These are phyloP conservation scores for Ceratocystiopsis sp. DNA, from an alignment of 2,329 filamentous ascomycete genomes.

Conservation along the genomic window DNA sequence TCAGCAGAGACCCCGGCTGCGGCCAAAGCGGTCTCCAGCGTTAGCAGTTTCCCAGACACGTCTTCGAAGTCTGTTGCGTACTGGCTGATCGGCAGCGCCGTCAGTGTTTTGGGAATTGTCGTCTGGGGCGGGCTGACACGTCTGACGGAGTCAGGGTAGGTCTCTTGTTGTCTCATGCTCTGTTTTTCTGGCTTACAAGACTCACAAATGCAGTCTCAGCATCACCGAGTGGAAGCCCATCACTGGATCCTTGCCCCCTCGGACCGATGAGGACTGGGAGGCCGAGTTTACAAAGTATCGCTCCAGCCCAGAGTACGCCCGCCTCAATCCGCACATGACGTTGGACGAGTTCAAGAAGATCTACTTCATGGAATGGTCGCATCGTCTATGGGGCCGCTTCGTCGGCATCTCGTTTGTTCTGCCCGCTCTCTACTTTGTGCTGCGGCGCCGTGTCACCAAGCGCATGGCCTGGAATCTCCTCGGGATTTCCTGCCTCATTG, in stretches of 20 bases:
- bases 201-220: constrained; percentile 46
- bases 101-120: constrained; percentile 91
- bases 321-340: constrained; percentile 85
- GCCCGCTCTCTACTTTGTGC: constrained; percentile 77
- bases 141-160: constrained; percentile 86
- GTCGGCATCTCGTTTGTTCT: constrained; percentile 82
- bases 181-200: too few species aligned
- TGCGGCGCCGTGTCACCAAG: constrained; percentile 57
- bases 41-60: constrained; percentile 34
- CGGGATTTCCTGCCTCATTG: constrained; percentile 78
- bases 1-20: constrained; percentile 4
- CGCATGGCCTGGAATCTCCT: constrained; percentile 62
- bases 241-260: constrained; percentile 75
- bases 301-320: constrained; percentile 78
- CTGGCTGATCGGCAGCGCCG: constrained; percentile 84
- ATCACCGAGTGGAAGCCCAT: constrained; percentile 99
- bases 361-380: constrained; percentile 98
- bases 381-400: constrained; percentile 83
- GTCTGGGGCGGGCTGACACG: constrained; percentile 87
- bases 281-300: constrained; percentile 87
- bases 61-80: constrained; percentile 68
- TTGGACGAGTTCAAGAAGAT: constrained; percentile 94
- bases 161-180: background rate
- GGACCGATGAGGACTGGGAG: constrained; percentile 68
- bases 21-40: constrained; percentile 14